Evolutionary conservation across 2,329 filamentous ascomycete species (phyloP).

Genomic region (Aspergillus jensenii): DNA sequence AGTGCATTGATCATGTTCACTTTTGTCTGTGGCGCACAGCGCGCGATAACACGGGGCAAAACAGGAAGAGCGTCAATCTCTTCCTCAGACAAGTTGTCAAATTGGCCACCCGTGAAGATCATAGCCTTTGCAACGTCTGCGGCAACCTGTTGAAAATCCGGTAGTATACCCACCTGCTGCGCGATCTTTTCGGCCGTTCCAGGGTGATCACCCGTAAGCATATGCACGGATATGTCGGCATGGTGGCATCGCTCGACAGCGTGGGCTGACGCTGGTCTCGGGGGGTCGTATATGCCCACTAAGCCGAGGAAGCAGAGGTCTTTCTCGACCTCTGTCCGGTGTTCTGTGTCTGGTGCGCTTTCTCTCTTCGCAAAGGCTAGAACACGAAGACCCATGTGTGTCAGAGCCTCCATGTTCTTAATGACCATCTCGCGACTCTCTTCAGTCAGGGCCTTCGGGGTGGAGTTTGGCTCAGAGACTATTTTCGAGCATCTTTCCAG

Average conservation of each 20-base stretch:
- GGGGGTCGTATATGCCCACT: conserved; percentile 82
- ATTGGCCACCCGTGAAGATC: conserved; percentile 73
- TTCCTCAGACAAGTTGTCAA: conserved; percentile 71
- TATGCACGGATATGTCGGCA: conserved; percentile 76
- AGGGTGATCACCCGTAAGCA: conserved; percentile 81
- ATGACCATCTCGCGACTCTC: conserved; percentile 58
- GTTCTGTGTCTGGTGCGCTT: conserved; percentile 16
- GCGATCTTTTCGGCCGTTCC: conserved; percentile 73
- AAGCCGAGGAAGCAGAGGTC: conserved; percentile 75
- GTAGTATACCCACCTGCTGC: no score
- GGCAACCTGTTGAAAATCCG: conserved; percentile 48
- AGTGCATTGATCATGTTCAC: conserved; percentile 77
- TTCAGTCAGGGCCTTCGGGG: conserved; percentile 50
- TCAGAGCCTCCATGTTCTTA: conserved; percentile 67
- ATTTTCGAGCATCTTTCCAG: conserved; percentile 61
- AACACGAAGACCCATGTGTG: conserved; percentile 66
- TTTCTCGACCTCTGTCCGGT: conserved; percentile 64
- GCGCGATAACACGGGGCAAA: conserved; percentile 58
- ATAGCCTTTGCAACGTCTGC: conserved; percentile 64
- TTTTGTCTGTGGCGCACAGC: conserved; percentile 64
- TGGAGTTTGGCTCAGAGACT: conserved; percentile 39
- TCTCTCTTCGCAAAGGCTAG: conserved; percentile 36
- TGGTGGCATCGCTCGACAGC: conserved; percentile 69
- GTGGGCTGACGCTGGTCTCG: conserved; percentile 73
- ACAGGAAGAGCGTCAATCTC: conserved; percentile 65